These are phyloP conservation scores for Mycosphaerella arachidis DNA, from an alignment of 2,329 filamentous ascomycete species.

Conservation along the genomic window DNA sequence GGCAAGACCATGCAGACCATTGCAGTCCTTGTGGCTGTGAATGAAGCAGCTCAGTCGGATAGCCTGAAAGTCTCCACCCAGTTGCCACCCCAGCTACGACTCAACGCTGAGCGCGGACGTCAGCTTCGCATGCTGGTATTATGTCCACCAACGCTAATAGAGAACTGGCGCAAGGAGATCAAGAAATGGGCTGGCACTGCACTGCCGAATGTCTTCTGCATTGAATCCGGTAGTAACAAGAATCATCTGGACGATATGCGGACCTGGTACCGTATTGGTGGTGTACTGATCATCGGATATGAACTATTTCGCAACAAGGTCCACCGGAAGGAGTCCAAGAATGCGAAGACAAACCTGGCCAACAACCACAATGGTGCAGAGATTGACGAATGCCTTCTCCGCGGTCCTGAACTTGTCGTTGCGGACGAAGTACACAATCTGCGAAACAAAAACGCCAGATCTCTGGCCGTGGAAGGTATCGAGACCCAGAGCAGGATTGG, in stretches of 20 bases:
- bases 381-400: constrained; percentile 49
- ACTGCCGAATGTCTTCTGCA: constrained; percentile 54
- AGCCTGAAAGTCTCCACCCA: constrained; percentile 58
- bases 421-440: constrained; percentile 81
- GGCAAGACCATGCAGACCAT: constrained; percentile 90
- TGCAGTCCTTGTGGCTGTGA: constrained; percentile 71
- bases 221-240: constrained; percentile 42
- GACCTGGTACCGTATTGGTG: constrained; percentile 61
- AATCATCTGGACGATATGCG: constrained; percentile 46
- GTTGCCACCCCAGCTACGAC: constrained; percentile 59
- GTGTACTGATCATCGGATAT: constrained; percentile 75
- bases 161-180: constrained; percentile 82
- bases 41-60: constrained; percentile 58
- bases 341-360: constrained; percentile 52
- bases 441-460: constrained; percentile 59
- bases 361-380: constrained; percentile 58
- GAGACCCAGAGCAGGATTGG: constrained; percentile 69
- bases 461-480: constrained; percentile 55
- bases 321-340: constrained; percentile 11
- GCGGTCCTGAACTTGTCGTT: constrained; percentile 67
- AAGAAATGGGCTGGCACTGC: constrained; percentile 56
- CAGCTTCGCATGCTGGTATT: constrained; percentile 64
- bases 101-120: constrained; percentile 31
- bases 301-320: constrained; percentile 55
- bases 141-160: constrained; percentile 68